Percentiles rank a stretch among this genome's conserved stretches.
Evolutionary conservation across 306 rosid species (phyloP).

Genomic region (Vachellia pachyceras): DNA sequence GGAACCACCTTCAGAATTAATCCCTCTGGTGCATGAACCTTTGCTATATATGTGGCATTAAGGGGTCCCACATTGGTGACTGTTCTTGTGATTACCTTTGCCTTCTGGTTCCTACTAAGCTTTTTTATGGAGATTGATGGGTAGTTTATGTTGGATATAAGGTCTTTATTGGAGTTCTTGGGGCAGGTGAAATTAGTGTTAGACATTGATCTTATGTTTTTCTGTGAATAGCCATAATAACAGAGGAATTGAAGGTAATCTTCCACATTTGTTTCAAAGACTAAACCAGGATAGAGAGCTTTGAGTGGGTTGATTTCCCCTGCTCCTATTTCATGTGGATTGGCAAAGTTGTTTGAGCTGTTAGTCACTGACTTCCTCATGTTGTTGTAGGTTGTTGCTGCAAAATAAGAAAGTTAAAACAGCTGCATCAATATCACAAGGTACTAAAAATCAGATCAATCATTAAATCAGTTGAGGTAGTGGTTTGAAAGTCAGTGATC

Average conservation of each 20-base stretch:
- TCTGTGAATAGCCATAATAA: slow-evolving; percentile 67
- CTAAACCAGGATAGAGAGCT: slow-evolving; percentile 88
- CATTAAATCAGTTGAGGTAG: too few relatives aligned
- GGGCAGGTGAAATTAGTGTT: slow-evolving; percentile 73
- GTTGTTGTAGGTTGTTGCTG: slow-evolving; percentile 78
- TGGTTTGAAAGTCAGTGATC: too few relatives aligned
- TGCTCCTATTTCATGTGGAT: slow-evolving; percentile 83
- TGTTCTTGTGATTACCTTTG: slow-evolving; percentile 59
- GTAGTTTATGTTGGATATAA: slow-evolving; percentile 77
- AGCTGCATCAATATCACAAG: not conserved
- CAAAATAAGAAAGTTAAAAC: slow-evolving; percentile 36
- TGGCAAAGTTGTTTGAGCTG: slow-evolving; percentile 61
- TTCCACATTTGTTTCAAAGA: slow-evolving; percentile 60
- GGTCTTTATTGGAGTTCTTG: slow-evolving; percentile 61
- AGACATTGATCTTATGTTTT: slow-evolving; percentile 62
- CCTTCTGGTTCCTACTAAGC: slow-evolving; percentile 53
- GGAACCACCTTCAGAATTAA: slow-evolving; percentile 70
- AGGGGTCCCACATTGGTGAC: slow-evolving; percentile 77
- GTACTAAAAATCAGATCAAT: too few relatives aligned
- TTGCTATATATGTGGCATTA: slow-evolving; percentile 71
- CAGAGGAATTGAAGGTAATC: slow-evolving; percentile 83
- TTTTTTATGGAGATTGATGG: slow-evolving; percentile 80
- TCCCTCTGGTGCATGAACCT: slow-evolving; percentile 67
- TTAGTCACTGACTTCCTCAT: slow-evolving; percentile 71
- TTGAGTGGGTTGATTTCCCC: slow-evolving; percentile 82